Evolutionary conservation across 371 early-diverging fungal species (phyloP).

Genomic region (Rhizopus delemar): DNA sequence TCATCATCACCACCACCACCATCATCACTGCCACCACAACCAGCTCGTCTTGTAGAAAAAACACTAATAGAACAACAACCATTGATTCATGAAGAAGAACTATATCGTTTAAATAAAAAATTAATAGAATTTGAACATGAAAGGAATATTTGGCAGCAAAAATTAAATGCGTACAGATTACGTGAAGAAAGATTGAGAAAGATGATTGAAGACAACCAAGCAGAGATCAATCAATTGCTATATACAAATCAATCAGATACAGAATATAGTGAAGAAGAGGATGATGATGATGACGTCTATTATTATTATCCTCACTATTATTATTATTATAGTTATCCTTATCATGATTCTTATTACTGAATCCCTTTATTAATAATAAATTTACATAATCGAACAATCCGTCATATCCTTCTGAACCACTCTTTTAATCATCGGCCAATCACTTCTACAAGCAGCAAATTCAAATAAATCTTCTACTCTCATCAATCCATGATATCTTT

Average conservation of each 20-base stretch:
- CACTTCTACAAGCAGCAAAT: conserved; percentile 83
- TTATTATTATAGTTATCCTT: no score
- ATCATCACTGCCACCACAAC: background rate
- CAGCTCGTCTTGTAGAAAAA: background rate
- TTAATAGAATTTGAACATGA: conserved; percentile 20
- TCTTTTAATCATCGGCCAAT: conserved; percentile 83
- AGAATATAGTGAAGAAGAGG: no score
- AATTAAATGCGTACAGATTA: conserved; percentile 13
- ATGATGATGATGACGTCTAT: no score
- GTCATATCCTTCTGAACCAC: conserved; percentile 79
- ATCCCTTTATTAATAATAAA: background rate
- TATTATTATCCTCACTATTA: no score
- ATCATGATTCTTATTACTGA: no score
- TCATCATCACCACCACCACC: conserved; percentile 7
- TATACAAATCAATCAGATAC: no score
- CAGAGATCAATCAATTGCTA: conserved; percentile 12
- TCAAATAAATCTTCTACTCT: conserved; percentile 91
- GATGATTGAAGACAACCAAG: conserved; percentile 20
- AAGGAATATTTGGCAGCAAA: conserved; percentile 13
- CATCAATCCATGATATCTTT: conserved; percentile 82
- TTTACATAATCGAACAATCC: conserved; percentile 66
- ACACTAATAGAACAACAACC: background rate
- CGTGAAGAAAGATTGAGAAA: conserved; percentile 23
- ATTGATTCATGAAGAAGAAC: background rate
- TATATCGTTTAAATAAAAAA: conserved; percentile 12